Evolutionary conservation across 371 early-diverging fungal species (phyloP), one percentile per base, ranked within the genome.

Genomic region (Mitosporidium daphniae): DNA sequence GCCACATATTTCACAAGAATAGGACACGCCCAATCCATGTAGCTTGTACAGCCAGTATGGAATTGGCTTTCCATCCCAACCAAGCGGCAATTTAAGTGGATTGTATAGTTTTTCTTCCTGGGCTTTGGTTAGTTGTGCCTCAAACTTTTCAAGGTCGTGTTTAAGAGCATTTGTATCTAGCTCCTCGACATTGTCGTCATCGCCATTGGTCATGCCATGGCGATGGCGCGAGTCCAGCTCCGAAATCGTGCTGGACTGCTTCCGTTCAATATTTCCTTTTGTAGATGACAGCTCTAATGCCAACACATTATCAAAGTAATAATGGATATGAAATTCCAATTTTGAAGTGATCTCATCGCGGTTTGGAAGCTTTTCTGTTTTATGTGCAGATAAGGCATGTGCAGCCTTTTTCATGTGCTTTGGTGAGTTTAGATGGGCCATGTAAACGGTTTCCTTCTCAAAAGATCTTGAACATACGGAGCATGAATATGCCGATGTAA

Each of bases 11-110:
- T 91, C 89, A 38, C 93, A 91, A 0, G 69, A 55, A 38, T 75
- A 82, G 35, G 77, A 69, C 17, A 74, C 66, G 7, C 77, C 74
- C 24, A 91, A 42, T 4, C 93, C 93, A 39, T 84, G 86, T 25
- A 84, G 50, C 42, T 84, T 86, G 50, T 71, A 91, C 15, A 91
- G 50, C 93, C 93, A 91, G 41, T 66, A 80, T 6, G 93, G 93
- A 41, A 91, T 91, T 8, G 86, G 86, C 36, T 91, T 91, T 17
- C 89, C 93, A 37, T 86, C 91, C 82, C 82, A 84, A 5, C 82
- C 91, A 21, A 89, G 40, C 3, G 86, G 86, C 23, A 89, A 43
- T 31, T 84, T 84, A 10, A 84, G 51, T 8, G 91, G 91, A 37
- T 89, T 89, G 41, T 89, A 82, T 15, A 77, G 60, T 34, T 56